These are phyloP conservation scores for Clonostachys rosea DNA, from an alignment of 2,329 filamentous ascomycete genomes.

Conservation along the genomic window DNA sequence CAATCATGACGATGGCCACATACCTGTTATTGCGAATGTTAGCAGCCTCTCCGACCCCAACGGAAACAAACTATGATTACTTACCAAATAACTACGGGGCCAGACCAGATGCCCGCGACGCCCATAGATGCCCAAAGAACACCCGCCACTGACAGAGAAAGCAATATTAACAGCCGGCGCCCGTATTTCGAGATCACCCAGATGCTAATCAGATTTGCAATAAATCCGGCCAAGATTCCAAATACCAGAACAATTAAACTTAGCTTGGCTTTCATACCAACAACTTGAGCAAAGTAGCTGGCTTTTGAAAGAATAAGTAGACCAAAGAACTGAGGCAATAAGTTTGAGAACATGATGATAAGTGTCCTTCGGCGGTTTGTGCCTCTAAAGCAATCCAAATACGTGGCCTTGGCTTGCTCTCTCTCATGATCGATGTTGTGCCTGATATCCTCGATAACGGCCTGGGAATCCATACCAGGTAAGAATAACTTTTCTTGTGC, in stretches of 20 bases:
- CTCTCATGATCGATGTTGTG: constrained; percentile 38
- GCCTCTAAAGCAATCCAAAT: constrained; percentile 36
- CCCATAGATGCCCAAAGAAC: constrained; percentile 39
- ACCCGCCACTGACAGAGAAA: constrained; percentile 20
- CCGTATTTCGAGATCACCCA: constrained; percentile 34
- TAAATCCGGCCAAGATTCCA: constrained; percentile 36
- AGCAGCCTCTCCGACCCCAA: not conserved
- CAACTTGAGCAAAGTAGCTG: constrained; percentile 31
- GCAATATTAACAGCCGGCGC: constrained; percentile 29
- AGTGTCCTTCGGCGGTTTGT: constrained; percentile 33
- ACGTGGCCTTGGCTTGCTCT: constrained; percentile 16
- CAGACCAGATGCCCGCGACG: constrained; percentile 27
- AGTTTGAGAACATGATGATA: constrained; percentile 33
- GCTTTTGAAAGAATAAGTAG: constrained; percentile 34
- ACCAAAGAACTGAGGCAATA: constrained; percentile 38
- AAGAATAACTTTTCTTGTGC: constrained; percentile 39
- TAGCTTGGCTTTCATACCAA: constrained; percentile 20
- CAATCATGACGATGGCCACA: constrained; percentile 29
- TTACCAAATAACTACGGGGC: not conserved
- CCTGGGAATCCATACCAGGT: not conserved
- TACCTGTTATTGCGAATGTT: constrained; percentile 6
- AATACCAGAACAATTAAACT: constrained; percentile 37
- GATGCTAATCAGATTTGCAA: constrained; percentile 35
- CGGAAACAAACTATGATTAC: too few relatives aligned
- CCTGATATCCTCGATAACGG: constrained; percentile 35